Evolutionary conservation across 2,329 filamentous ascomycete genomes (phyloP).

Genomic region (Clonostachys chloroleuca): DNA sequence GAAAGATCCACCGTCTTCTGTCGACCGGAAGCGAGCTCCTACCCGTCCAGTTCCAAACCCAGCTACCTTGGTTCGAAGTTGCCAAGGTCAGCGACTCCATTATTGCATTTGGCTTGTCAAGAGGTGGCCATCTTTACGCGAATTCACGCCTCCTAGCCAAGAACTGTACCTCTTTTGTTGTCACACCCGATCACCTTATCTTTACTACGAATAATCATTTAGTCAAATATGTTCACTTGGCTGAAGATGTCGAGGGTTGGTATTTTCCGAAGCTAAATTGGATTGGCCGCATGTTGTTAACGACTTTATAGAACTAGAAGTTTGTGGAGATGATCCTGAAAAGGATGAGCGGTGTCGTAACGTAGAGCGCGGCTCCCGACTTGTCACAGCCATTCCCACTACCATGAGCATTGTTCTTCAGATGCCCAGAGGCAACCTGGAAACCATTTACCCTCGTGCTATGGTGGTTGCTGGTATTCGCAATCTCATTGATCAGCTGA

Average conservation of each 20-base stretch:
- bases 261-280: neutral
- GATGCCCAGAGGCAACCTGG: conserved; percentile 92
- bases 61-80: conserved; percentile 50
- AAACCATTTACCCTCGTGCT: conserved; percentile 90
- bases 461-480: conserved; percentile 90
- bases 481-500: conserved; percentile 70
- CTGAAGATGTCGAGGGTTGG: conserved; percentile 56
- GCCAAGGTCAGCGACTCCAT: conserved; percentile 33
- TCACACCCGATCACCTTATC: conserved; percentile 78
- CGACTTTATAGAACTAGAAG: conserved; percentile 61
- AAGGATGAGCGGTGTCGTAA: conserved; percentile 87
- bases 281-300: neutral
- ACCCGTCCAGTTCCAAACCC: conserved; percentile 31
- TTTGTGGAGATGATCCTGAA: conserved; percentile 85
- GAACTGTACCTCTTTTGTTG: conserved; percentile 87
- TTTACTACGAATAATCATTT: conserved; percentile 91
- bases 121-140: conserved; percentile 73
- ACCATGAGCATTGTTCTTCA: conserved; percentile 84
- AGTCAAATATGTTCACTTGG: conserved; percentile 87
- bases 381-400: conserved; percentile 87
- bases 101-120: conserved; percentile 61
- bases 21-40: conserved; percentile 23
- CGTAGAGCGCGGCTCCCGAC: conserved; percentile 81
- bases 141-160: conserved; percentile 70
- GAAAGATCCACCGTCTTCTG: conserved; percentile 35